phyloP scores from a whole-genome alignment of 1,139 yeast genomes.

The Saccharomyces hybrid region DNA sequence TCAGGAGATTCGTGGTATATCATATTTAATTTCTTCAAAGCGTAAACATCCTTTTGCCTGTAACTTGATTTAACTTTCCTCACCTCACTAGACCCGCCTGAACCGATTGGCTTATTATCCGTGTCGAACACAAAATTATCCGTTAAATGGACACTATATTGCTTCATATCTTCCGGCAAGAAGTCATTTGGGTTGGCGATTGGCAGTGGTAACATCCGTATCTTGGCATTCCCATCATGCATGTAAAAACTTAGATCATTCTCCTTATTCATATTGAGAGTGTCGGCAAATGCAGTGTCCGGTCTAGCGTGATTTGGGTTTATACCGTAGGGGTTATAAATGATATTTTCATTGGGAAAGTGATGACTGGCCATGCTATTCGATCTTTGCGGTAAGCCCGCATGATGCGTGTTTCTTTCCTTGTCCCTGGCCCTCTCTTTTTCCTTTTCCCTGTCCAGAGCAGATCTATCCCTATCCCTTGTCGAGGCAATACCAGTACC shows the following conservation, averaged over 20 bases:
- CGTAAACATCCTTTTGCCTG: constrained; percentile 38
- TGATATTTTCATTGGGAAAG: constrained; percentile 14
- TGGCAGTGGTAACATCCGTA: constrained; percentile 53
- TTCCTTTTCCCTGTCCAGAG: not conserved
- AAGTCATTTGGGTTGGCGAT: constrained; percentile 61
- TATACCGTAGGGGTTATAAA: constrained; percentile 32
- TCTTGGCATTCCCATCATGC: constrained; percentile 35
- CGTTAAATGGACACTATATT: constrained; percentile 45
- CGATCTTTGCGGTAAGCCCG: constrained; percentile 9
- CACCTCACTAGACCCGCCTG: constrained; percentile 71
- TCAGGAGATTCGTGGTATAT: constrained; percentile 55
- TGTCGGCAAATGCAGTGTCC: constrained; percentile 12
- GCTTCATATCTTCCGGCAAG: constrained; percentile 49
- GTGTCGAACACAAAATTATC: constrained; percentile 51
- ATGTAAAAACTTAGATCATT: constrained; percentile 24
- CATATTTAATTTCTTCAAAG: constrained; percentile 60
- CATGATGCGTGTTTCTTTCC: constrained; percentile 9
- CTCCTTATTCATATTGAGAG: constrained; percentile 8
- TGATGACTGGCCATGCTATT: constrained; percentile 10
- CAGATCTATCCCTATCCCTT: constrained; percentile 9
- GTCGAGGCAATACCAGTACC: constrained; percentile 25
- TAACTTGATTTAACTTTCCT: constrained; percentile 43
- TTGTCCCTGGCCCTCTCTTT: constrained; percentile 1
- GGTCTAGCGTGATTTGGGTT: constrained; percentile 15
- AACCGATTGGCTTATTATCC: constrained; percentile 46